These are phyloP conservation scores for Stachybotrys elegans DNA, from an alignment of 2,329 filamentous ascomycete genomes.

Conservation along the genomic window DNA sequence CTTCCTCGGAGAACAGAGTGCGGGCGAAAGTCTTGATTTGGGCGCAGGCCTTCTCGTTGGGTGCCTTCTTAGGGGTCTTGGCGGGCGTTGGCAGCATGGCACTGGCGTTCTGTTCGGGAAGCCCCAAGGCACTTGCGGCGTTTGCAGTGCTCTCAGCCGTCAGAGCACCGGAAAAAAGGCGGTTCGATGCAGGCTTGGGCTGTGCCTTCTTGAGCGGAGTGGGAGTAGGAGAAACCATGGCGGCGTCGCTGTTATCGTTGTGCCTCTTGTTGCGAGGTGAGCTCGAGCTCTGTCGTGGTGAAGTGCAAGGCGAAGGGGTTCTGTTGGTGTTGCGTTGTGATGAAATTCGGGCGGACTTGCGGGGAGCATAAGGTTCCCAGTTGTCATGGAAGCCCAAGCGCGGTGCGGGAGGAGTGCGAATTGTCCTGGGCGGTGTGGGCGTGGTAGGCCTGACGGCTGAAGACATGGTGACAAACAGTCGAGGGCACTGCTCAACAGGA, in stretches of 20 bases:
- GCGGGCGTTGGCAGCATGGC: constrained; percentile 71
- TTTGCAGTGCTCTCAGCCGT: constrained; percentile 37
- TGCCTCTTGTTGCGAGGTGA: constrained; percentile 29
- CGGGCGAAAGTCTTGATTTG: constrained; percentile 52
- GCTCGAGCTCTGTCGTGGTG: constrained; percentile 20
- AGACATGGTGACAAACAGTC: constrained; percentile 17
- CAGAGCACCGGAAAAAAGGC: constrained; percentile 40
- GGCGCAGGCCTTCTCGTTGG: constrained; percentile 43
- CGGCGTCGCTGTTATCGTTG: constrained; percentile 18
- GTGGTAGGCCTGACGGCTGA: constrained; percentile 37
- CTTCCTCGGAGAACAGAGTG: constrained; percentile 58
- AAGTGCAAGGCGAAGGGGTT: constrained; percentile 49
- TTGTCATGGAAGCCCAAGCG: constrained; percentile 61
- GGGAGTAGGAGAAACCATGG: constrained; percentile 35
- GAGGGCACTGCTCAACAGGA: not conserved
- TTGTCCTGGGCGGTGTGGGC: constrained; percentile 52
- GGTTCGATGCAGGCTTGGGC: constrained; percentile 40
- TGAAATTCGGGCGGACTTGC: constrained; percentile 63
- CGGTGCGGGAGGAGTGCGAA: constrained; percentile 66
- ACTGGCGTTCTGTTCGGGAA: constrained; percentile 22
- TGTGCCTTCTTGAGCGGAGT: constrained; percentile 49
- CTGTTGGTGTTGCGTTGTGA: constrained; percentile 45
- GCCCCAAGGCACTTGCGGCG: constrained; percentile 37
- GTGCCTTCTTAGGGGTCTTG: constrained; percentile 68
- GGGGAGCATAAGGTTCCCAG: constrained; percentile 68